Conservation (phyloP, 139 green algal genomes). For the Chlorella sp. region DNA sequence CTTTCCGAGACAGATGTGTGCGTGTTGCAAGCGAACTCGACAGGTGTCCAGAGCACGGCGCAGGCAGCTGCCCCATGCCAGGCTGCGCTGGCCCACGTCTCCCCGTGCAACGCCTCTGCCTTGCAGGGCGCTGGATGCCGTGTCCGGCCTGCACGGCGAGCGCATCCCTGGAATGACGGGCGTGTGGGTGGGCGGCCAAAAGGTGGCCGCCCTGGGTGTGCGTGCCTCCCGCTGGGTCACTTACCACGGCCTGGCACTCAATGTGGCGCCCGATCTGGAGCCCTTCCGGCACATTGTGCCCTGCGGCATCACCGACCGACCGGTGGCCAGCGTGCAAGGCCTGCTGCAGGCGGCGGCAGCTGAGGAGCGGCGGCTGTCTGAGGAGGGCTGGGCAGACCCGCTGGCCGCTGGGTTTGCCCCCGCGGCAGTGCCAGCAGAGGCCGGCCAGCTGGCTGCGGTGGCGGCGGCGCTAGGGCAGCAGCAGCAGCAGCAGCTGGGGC, state of each 20-base stretch:
- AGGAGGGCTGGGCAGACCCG: neutral
- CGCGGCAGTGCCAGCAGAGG: neutral
- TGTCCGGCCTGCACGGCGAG: constrained; percentile 61
- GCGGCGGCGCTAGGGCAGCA: neutral
- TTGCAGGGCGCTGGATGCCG: constrained; percentile 49
- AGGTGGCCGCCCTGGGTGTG: constrained; percentile 85
- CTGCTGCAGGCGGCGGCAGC: neutral
- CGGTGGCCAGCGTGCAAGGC: constrained; percentile 47
- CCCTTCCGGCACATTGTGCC: constrained; percentile 79
- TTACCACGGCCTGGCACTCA: constrained; percentile 87
- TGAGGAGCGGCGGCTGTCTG: neutral
- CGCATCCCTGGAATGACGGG: constrained; percentile 77
- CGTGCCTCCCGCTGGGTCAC: constrained; percentile 75
- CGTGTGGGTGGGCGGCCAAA: constrained; percentile 74
- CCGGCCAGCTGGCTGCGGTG: neutral
- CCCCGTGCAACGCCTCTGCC: too few relatives aligned
- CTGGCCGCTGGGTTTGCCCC: constrained; percentile 1
- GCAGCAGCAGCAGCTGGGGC: neutral
- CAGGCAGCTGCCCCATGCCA: too few relatives aligned
- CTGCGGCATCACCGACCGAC: constrained; percentile 72
- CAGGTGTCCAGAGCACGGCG: too few relatives aligned
- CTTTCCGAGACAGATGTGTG: too few relatives aligned
- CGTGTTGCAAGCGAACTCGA: too few relatives aligned
- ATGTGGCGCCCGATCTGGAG: constrained; percentile 71
- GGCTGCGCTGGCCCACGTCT: too few relatives aligned